Base-by-base conservation (phyloP, 495 filamentous ascomycete genomes). In the Trypethelium eluteriae region DNA sequence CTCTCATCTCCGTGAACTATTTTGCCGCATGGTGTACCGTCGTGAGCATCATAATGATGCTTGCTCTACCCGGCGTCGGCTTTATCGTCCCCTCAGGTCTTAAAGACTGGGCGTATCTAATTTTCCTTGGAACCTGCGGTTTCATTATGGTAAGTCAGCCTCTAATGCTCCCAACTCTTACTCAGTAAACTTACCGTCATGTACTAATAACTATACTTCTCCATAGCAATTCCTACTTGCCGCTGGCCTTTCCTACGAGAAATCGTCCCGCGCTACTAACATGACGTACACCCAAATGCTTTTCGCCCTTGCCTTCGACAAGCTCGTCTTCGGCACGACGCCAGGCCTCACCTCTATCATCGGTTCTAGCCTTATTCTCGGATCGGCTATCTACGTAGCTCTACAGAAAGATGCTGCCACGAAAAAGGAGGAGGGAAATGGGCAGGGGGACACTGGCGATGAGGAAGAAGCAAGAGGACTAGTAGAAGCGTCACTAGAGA, bases 221-320 rank as follows among this genome's bases (percentile, higher is more conserved):
- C 50, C 35, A 18, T 56, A 77, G 73, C 93, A 97, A 80, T 90
- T 92, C 69, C 79, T 96, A 34, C 77, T 96, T n/a, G 96, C 93
- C 3, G 82, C 85, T 1, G 92, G 92, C 0, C 74, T 98, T 69
- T 82, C 87, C 57, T 84, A 87, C 72, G 83, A 86, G 25, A 90
- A 75, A 39, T 77, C 77, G 35, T 75, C 66, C 1, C 82, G 89
- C 34, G 92, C 92, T 2, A 95, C 89, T 4, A 91, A 88, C 32
- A 96, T 96, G 91, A 80, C 91, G 3, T 98, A 96, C 73, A 91
- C 86, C 56, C 89, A 95, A 74, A 93, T 98, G 89, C 74, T 98
- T 44, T 96, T 96, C 74, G 93, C 93, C 11, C 79, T 96, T 16
- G 83, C 83, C 14, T 92, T 91, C 72, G 93, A 98, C 73, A 85